Evolutionary conservation across 2,329 filamentous ascomycete genomes (phyloP), one percentile per base, ranked within the genome.

Genomic region (Mariannaea sp.): DNA sequence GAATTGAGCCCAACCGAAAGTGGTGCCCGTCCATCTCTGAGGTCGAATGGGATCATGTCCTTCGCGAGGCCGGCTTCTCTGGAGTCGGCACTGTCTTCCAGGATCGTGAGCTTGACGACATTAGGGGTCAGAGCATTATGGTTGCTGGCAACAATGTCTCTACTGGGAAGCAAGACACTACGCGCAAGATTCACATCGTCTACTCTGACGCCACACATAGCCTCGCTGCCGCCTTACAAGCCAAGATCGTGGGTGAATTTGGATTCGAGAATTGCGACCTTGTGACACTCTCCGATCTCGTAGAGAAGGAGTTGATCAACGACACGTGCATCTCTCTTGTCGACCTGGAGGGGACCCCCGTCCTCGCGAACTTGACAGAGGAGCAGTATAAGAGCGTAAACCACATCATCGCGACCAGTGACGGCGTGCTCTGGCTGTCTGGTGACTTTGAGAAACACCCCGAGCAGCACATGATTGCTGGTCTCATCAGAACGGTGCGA

Each of bases 321-420:
- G 29, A 38, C 33, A 42, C 43, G n/a, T 56, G 54, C 45, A 43
- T 56, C 27, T 48, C 50, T n/a, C 29, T 56, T 17, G 43, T 53
- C 19, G 54, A 56, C 19, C 29, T 56, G 14, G 44, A 49, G 16
- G 38, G 33, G 17, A 36, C 47, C 7, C 14, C n/a, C 14, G 13
- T 16, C 5, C 29, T n/a, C 42, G 27, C 4, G 49, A 53, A 17
- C 22, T 10, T 53, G 7, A 29, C 10, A 13, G 35, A 35, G 8
- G 22, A 43, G 5, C 20, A 47, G 5, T 8, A 47, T 29, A 48
- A 44, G n/a, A 30, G 43, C 7, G 22, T 53, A 10, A 33, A 12
- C n/a, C 9, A 32, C 2, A 38, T 43, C 17, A 17, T 35, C 32
- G 14, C 32, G 32, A 13, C 32, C 9, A 35, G 32, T n/a, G 32